Base-by-base conservation (phyloP, 371 early-diverging fungal species). In the Mucor velutinosus region DNA sequence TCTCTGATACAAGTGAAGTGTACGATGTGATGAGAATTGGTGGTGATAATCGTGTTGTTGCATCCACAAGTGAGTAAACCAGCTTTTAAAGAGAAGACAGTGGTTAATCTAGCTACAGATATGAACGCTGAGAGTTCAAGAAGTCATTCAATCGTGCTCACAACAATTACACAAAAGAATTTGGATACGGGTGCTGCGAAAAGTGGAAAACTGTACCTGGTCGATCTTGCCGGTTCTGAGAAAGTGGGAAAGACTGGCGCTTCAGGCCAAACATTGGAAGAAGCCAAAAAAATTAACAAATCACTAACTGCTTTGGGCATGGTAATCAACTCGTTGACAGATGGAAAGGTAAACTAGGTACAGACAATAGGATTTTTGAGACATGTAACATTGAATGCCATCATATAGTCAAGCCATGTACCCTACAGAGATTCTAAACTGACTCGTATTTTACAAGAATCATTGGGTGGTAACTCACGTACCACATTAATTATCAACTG, bases 221-320 rank as follows among this genome's bases (percentile, higher is more conserved):
- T 99, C 58, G 99, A 99, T 92, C 81, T 99, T 75, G 99, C 99
- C 45, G 99, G 99, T 75, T 99, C 99, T 21, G 99, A 99, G 87
- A 97, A 97, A 87, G 87, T 84, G 35, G 95, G 96, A 55, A 96
- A 98, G 80, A 99, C 99, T 19, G 97, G 98, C 67, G 99, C 99
- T 3, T 95, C 97, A 2, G 99, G 99, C 27, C 96, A 97, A 76
- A 95, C 99, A 14, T 82, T 99, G 51, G 99, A 99, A 85, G 99
- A 99, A 81, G 99, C 99, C 65, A 98, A 98, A 78, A 97, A 97
- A 81, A 99, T 99, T 80, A 99, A 99, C 88, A 99, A 95, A 84
- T 98, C 98, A 0, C 87, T 99, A 14, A 94, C 97, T 2, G 94
- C 97, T 0, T 86, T 71, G 39, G 66, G 99, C 55, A 99, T 97